Evolutionary conservation across 495 filamentous ascomycete genomes (phyloP), one percentile per base, ranked within the genome.

Genomic region (Aspergillus nanangensis): DNA sequence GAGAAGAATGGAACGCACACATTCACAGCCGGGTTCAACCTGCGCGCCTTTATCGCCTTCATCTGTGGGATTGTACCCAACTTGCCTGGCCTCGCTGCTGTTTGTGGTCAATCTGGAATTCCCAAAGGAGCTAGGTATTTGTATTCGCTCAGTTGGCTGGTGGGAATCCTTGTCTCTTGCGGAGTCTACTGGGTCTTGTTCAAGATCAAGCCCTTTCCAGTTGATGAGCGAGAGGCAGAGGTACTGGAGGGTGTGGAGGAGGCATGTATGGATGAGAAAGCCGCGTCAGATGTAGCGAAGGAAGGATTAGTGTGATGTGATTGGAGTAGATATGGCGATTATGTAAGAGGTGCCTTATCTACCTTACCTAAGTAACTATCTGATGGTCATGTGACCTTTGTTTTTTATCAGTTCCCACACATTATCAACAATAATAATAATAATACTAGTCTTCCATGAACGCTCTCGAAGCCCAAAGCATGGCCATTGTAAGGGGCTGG

Each of bases 1-100:
- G 59, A 51, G 11, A 53, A 51, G 11, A 53, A 55, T 9, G 69
- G 69, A 29, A 63, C 69, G 21, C 75, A 76, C 52, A 72, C 65
- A 60, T 75, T 72, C 51, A 56, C 43, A 4, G 36, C 39, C 7
- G 72, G 73, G 8, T 53, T 64, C 37, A 74, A 75, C 48, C 51
- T 63, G 47, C 61, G 71, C 8, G 71, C 70, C 0, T 52, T 65
- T 20, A 45, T 39, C 2, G 60, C 67, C 9, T 74, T 72, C 49
- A 9, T 65, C 8, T 31, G 64, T 14, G 71, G 72, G 3, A 64
- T 74, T 48, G 49, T 60, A 4, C 69, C 67, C 7, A 63, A 66
- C 22, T 34, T 76, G 35, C 73, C 73, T 0, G 70, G 71, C 4
- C 27, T 61, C 15, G 55, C 50, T 11, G 50, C 50, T 4, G 50